Percentiles rank a stretch among this genome's conserved stretches.
Evolutionary conservation across 2,329 filamentous ascomycete species (phyloP).

Genomic region (Hypoxylon rubiginosum): DNA sequence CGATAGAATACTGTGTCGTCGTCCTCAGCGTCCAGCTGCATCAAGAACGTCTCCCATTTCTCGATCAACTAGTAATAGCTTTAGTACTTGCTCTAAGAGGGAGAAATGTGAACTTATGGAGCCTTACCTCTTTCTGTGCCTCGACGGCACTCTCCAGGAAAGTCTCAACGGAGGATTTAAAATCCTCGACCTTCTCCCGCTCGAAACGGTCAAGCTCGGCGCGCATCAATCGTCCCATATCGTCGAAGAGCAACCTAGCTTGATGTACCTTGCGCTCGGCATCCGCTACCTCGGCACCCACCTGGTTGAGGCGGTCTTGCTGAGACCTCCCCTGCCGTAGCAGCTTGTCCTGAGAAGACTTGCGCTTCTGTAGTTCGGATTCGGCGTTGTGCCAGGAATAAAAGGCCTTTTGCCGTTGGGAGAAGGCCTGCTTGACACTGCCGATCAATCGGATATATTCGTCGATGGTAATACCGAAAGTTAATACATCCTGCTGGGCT

Average conservation of each 20-base stretch:
- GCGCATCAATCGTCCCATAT: conserved; percentile 96
- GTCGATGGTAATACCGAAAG: conserved; percentile 96
- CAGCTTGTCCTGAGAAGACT: conserved; percentile 91
- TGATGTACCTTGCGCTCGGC: conserved; percentile 94
- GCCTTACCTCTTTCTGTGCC: conserved; percentile 93
- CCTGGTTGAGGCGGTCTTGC: conserved; percentile 93
- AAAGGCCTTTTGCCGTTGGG: conserved; percentile 93
- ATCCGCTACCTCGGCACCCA: conserved; percentile 93
- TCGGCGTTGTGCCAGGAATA: conserved; percentile 95
- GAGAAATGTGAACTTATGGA: background rate
- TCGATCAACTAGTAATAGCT: conserved; percentile 71
- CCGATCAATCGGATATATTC: conserved; percentile 98
- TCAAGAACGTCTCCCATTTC: conserved; percentile 97
- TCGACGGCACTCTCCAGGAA: conserved; percentile 97
- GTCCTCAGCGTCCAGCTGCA: conserved; percentile 95
- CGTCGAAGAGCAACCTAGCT: conserved; percentile 89
- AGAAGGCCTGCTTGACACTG: conserved; percentile 92
- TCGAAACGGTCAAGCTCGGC: conserved; percentile 94
- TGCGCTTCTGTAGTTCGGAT: conserved; percentile 90
- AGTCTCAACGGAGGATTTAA: conserved; percentile 97
- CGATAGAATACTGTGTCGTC: conserved; percentile 79
- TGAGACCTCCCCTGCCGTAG: conserved; percentile 94
- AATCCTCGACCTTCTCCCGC: conserved; percentile 97
- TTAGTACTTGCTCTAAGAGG: conserved; percentile 39
- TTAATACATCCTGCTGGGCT: conserved; percentile 95